Base-by-base conservation (phyloP, 305 asterid genomes). In the Ajuga reptans region DNA sequence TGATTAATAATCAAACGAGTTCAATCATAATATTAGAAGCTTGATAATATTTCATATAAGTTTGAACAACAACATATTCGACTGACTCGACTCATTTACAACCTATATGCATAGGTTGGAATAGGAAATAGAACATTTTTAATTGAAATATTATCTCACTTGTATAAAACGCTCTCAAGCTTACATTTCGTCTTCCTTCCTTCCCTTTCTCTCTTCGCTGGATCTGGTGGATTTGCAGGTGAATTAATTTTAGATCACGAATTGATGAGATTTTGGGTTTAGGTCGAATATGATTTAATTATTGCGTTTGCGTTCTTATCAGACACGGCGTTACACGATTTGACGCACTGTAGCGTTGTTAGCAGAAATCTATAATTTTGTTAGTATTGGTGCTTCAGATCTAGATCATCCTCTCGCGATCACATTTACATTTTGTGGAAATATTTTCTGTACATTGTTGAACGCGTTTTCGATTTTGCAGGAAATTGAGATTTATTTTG, bases 401-500 rank as follows among this genome's bases (percentile, higher is more conserved):
- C 64, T 62, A 46, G 46, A 64, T 72, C 72, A 33, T 45, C 43
- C 41, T 66, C 10, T 54, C 52, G 36, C 21, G 55, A 5, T 27
- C 43, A 39, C 45, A 10, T 45, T 43, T 66, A 51, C 59, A 24
- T 46, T 45, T 33, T 39, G 52, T 42, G 39, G 34, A 34, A 37
- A 2, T 9, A 15, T 11, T 43, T 42, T 24, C 10, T 17, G 50
- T 14, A 8, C 11, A 64, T 37, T 49, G 49, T 14, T 51, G 8
- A 27, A 0, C 42, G 58, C 54, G 9, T 29, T 31, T 11, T n/a
- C 51, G 39, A 18, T 21, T 64, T 72, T 66, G 43, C 27, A 3
- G 66, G 69, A 54, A 53, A 34, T 59, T 64, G 46, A 50, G 64
- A 51, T 52, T 71, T 9, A 15, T 55, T 47, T 63, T 46, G 60